A percentile compares a stretch with the other conserved stretches of the same genome.
phyloP scores from a whole-genome alignment of 495 filamentous ascomycete species.

The Hyaloscypha bicolor region DNA sequence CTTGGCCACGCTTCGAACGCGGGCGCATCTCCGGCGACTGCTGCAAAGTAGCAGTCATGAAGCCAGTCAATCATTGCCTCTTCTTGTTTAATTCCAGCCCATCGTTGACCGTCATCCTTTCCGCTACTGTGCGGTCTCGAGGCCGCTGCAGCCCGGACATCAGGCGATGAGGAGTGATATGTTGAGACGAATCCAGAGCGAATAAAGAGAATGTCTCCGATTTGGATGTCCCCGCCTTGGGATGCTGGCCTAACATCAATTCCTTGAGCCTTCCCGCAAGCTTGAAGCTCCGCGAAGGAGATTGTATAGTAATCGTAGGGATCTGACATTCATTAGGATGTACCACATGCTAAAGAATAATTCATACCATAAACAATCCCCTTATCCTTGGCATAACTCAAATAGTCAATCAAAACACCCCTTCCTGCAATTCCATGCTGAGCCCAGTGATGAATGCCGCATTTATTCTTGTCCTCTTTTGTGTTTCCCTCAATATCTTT shows the following conservation, averaged over 20 bases:
- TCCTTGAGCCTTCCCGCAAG: conserved; percentile 53
- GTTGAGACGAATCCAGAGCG: conserved; percentile 61
- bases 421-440: conserved; percentile 50
- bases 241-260: conserved; percentile 48
- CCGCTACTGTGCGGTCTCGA: conserved; percentile 41
- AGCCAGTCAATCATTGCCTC: conserved; percentile 61
- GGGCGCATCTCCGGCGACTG: conserved; percentile 53
- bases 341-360: neutral
- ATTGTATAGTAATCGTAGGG: conserved; percentile 59
- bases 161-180: conserved; percentile 46
- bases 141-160: conserved; percentile 41
- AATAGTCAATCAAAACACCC: conserved; percentile 50
- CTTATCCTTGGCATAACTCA: conserved; percentile 38
- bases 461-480: conserved; percentile 38
- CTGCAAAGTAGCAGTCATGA: conserved; percentile 63
- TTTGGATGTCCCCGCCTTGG: conserved; percentile 62
- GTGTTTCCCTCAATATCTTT: conserved; percentile 54
- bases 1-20: conserved; percentile 48
- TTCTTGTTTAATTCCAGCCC: conserved; percentile 61
- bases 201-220: conserved; percentile 64
- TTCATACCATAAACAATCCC: conserved; percentile 45
- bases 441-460: conserved; percentile 51
- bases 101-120: conserved; percentile 47
- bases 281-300: conserved; percentile 50
- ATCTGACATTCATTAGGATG: conserved; percentile 3